Base-by-base conservation (phyloP, 2,329 filamentous ascomycete genomes). In the Rhynchosporium graminicola region DNA sequence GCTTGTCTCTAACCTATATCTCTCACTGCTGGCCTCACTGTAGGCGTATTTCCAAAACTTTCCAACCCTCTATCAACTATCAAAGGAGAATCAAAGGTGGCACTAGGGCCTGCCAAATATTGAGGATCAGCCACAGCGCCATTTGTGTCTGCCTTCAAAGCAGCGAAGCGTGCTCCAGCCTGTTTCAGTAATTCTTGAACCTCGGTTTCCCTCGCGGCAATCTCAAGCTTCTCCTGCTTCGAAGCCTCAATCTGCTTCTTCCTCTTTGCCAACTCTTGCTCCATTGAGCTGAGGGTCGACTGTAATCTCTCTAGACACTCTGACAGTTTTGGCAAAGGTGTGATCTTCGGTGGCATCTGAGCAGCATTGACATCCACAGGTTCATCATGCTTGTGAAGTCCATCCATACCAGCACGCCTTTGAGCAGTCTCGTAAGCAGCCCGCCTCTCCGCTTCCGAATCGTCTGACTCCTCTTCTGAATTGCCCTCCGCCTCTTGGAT, bases 401-500 rank as follows among this genome's bases (percentile, higher is more conserved):
- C 89, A 70, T 94, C 93, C 78, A 95, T 89, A n/a, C 92, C 94
- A 3, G 91, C 90, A 26, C 89, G 84, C 8, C 91, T 93, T 77
- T 98, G 94, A 4, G 91, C 88, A 10, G 87, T 85, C 75, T 97
- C 93, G 76, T 96, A 98, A 0, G 91, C 93, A 2, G 89, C 91
- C 62, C 87, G 87, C 15, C 89, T 83, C 73, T 88, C 87, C 0
- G 86, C 86, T 50, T 88, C 86, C 28, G 85, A 87, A 60, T 94
- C 90, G n/a, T 84, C 84, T 1, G 83, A 86, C 6, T 82, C 86
- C 7, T 85, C 85, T 2, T 83, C 84, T 8, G 83, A 82, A 42
- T 80, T 80, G 0, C 83, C 87, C 74, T 96, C 90, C 2, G 92
- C 93, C 54, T 89, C 85, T 3, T 88, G 82, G 70, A 98, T 97